These are phyloP conservation scores for Taphrina deformans DNA, from an alignment of 1,139 yeast species.

Conservation along the genomic window DNA sequence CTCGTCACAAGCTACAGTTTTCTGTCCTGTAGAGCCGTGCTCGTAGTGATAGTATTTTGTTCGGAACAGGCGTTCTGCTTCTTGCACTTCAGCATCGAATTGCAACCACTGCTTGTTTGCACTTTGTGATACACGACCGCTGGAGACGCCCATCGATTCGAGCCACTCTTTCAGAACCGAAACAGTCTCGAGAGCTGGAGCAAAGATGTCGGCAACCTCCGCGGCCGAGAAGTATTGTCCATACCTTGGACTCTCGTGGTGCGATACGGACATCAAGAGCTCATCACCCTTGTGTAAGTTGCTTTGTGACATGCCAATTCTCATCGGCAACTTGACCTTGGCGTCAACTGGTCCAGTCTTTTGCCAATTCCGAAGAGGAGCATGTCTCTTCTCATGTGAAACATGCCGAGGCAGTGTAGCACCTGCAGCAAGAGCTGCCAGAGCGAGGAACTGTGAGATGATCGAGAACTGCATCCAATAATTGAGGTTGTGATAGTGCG, in stretches of 20 bases:
- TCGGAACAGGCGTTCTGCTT: slow-evolving; percentile 15
- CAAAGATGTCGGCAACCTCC: slow-evolving; percentile 7
- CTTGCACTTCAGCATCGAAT: not conserved
- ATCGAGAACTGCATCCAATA: not conserved
- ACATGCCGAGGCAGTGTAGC: not conserved
- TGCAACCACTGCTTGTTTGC: not conserved
- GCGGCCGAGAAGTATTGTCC: slow-evolving; percentile 8
- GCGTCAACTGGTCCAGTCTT: not conserved
- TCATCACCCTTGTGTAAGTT: not conserved
- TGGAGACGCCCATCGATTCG: not conserved
- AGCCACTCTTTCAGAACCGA: not conserved
- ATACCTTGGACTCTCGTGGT: slow-evolving; percentile 1
- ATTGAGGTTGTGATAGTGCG: too few species aligned
- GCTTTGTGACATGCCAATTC: slow-evolving; percentile 10
- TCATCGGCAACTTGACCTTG: not conserved
- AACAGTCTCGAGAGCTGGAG: not conserved
- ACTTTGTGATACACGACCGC: not conserved
- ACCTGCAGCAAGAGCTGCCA: not conserved
- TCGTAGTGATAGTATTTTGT: not conserved
- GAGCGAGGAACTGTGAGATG: not conserved
- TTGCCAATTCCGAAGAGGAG: not conserved
- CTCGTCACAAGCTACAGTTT: not conserved
- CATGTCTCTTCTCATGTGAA: not conserved
- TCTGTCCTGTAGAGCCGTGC: not conserved
- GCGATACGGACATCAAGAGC: not conserved